A percentile compares a stretch with the other conserved stretches of the same genome.
phyloP scores from a whole-genome alignment of 208 protist genomes.

The Acanthamoeba royreba region DNA sequence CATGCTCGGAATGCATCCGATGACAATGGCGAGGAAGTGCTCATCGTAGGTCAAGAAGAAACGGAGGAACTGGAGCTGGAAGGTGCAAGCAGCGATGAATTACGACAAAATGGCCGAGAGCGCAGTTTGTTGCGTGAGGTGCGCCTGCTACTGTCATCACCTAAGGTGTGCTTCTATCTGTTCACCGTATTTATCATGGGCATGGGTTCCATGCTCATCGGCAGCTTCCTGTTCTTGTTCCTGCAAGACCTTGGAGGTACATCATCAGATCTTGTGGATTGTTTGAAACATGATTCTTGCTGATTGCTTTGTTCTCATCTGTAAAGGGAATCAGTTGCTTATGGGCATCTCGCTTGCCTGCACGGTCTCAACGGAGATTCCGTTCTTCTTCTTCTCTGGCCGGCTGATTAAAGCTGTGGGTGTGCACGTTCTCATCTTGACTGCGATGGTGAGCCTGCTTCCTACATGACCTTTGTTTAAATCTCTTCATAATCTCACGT shows the following conservation, averaged over 20 bases:
- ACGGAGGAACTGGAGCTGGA: not conserved
- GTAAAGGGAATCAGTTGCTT: not conserved
- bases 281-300: not conserved
- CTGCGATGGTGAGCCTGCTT: not conserved
- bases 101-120: not conserved
- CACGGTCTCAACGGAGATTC: not conserved
- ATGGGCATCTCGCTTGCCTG: not conserved
- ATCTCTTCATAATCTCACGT: not conserved
- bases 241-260: not conserved
- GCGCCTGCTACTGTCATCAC: not conserved
- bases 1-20: no score
- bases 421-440: not conserved
- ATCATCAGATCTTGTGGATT: not conserved
- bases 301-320: not conserved
- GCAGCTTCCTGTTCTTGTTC: not conserved
- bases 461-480: not conserved
- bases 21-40: not conserved
- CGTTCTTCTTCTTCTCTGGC: conserved; percentile 11
- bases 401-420: not conserved
- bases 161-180: not conserved
- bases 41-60: no score
- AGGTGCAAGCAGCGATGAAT: not conserved
- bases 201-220: not conserved
- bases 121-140: not conserved
- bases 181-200: conserved; percentile 28